Percentiles rank a stretch among this genome's conserved stretches.
Conservation (phyloP, 1,284 basidiomycete genomes). For the Chalciporus piperatoides region DNA sequence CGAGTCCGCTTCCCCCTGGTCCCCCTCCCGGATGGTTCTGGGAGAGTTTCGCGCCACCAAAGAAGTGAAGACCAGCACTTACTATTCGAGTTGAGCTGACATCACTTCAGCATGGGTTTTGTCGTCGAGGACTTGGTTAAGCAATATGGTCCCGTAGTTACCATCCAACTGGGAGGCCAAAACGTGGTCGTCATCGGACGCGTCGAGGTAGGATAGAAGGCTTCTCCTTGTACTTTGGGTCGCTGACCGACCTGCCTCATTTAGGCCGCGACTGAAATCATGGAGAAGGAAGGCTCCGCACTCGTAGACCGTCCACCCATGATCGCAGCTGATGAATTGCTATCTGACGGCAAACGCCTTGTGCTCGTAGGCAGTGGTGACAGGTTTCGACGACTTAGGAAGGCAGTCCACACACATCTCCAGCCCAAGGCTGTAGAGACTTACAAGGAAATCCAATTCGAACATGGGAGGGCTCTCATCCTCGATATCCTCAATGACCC, state of each 20-base stretch:
- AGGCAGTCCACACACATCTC: constrained; percentile 39
- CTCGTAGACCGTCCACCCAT: constrained; percentile 34
- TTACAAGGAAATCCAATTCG: constrained; percentile 36
- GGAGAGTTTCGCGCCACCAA: constrained; percentile 14
- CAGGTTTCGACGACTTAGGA: constrained; percentile 30
- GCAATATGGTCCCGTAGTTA: constrained; percentile 36
- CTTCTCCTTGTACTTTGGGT: background rate
- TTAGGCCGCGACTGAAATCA: constrained; percentile 36
- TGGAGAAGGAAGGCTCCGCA: constrained; percentile 36
- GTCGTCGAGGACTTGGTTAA: constrained; percentile 28
- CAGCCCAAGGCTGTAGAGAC: constrained; percentile 34
- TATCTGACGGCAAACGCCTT: constrained; percentile 31
- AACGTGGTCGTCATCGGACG: constrained; percentile 31
- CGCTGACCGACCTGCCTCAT: background rate
- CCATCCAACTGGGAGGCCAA: constrained; percentile 28
- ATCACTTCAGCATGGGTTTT: constrained; percentile 14
- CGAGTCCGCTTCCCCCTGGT: constrained; percentile 25
- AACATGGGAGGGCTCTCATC: constrained; percentile 35
- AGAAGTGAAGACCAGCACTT: constrained; percentile 16
- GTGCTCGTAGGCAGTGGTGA: constrained; percentile 24
- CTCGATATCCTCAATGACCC: constrained; percentile 39
- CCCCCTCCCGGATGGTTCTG: constrained; percentile 25
- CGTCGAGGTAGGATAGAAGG: constrained; percentile 26
- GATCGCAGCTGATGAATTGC: constrained; percentile 30
- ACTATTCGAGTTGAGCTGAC: background rate